Conservation (phyloP, 495 filamentous ascomycete species). For the Trichoderma asperelloides region DNA sequence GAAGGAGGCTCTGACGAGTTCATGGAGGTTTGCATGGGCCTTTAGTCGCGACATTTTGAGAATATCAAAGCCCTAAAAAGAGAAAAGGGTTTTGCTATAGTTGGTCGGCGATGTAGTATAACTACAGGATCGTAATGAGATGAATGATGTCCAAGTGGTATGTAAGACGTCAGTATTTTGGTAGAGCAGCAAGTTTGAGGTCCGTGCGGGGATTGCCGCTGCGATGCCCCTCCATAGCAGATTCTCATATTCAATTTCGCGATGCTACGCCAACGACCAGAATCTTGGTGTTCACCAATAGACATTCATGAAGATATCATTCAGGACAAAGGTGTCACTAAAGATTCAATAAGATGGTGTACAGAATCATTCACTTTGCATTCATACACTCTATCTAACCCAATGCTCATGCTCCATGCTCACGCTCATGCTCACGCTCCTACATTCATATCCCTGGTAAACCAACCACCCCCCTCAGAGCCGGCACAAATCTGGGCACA, state of each 20-base stretch:
- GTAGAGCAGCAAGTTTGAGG: conserved; percentile 4
- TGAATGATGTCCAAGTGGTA: background rate
- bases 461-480: conserved; percentile 58
- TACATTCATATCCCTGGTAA: conserved; percentile 55
- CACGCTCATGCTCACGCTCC: conserved; percentile 27
- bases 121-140: background rate
- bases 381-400: background rate
- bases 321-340: background rate
- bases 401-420: too few species aligned
- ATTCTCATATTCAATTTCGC: too few species aligned
- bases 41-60: conserved; percentile 18
- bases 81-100: background rate
- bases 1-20: conserved; percentile 48
- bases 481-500: conserved; percentile 56
- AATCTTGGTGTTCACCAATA: too few species aligned
- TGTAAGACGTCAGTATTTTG: conserved; percentile 1
- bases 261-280: too few species aligned
- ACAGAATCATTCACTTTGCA: background rate
- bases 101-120: background rate
- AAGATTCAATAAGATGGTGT: background rate
- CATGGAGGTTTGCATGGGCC: conserved; percentile 32
- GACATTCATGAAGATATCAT: background rate
- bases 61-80: background rate
- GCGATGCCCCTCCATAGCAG: background rate
- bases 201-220: background rate